Percentiles rank a stretch among this genome's conserved stretches.
Conservation (phyloP, 495 filamentous ascomycete genomes). For the Penicillium angulare region DNA sequence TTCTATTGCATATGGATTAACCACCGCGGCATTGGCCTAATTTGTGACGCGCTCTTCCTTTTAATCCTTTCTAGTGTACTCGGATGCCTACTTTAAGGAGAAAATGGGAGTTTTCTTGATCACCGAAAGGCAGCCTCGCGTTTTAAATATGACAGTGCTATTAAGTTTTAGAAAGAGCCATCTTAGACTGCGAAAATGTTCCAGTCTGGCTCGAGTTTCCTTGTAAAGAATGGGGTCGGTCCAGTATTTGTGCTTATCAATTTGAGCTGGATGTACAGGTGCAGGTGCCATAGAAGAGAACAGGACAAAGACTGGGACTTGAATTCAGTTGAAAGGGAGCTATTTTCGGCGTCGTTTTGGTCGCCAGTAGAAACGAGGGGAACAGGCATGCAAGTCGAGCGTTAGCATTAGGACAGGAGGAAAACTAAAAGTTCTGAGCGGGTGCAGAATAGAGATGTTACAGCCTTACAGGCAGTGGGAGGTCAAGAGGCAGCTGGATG, state of each 20-base stretch:
- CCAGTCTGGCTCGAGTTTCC: constrained; percentile 29
- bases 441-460: constrained; percentile 1
- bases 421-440: background rate
- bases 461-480: background rate
- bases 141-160: no score
- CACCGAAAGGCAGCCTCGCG: no score
- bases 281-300: constrained; percentile 12
- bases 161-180: constrained; percentile 33
- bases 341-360: constrained; percentile 17
- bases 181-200: constrained; percentile 27
- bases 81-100: no score
- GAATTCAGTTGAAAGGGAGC: constrained; percentile 8
- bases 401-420: background rate
- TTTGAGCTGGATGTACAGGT: constrained; percentile 14
- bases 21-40: constrained; percentile 58
- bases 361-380: constrained; percentile 4
- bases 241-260: constrained; percentile 27
- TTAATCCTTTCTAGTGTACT: no score
- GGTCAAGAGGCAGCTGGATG: background rate
- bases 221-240: constrained; percentile 33
- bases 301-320: constrained; percentile 2
- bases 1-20: constrained; percentile 23
- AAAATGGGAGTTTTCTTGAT: no score
- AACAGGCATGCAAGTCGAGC: background rate
- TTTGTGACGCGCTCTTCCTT: no score